Conservation (phyloP, 2,329 filamentous ascomycete genomes). For the Apiospora sp. region DNA sequence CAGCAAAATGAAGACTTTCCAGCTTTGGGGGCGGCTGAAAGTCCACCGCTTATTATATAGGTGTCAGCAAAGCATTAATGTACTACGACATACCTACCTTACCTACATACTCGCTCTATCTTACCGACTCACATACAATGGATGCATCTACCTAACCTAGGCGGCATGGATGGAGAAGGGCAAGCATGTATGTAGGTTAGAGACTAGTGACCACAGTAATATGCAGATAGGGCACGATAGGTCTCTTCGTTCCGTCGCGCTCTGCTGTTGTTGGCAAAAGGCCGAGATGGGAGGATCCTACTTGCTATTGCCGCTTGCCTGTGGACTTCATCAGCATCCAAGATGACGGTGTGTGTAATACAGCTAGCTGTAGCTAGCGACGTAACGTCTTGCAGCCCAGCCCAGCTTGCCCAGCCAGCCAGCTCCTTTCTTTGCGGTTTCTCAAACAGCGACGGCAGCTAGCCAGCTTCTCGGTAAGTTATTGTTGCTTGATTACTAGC, state of each 20-base stretch:
- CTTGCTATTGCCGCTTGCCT: slow-evolving; percentile 9
- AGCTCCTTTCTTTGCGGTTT: slow-evolving; percentile 20
- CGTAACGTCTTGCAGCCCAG: slow-evolving; percentile 14
- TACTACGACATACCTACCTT: slow-evolving; percentile 1
- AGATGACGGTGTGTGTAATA: slow-evolving; percentile 20
- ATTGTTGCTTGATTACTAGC: not conserved
- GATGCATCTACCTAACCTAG: not conserved
- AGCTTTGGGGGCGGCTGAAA: slow-evolving; percentile 20
- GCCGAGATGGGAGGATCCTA: not conserved
- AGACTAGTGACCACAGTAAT: not conserved
- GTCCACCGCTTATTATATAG: slow-evolving; percentile 21
- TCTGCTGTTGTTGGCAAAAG: not conserved
- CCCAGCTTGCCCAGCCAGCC: not conserved
- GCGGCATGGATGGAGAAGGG: not conserved
- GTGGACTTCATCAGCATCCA: not conserved
- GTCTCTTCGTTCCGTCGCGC: not conserved
- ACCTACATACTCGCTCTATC: not conserved
- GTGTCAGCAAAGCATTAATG: slow-evolving; percentile 18
- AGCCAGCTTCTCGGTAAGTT: slow-evolving; percentile 26
- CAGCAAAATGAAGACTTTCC: slow-evolving; percentile 4
- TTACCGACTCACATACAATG: not conserved
- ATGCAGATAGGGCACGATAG: not conserved
- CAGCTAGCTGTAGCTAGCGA: slow-evolving; percentile 18
- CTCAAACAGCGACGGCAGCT: slow-evolving; percentile 22
- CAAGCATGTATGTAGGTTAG: not conserved